These are phyloP conservation scores for Suillus lakei DNA, from an alignment of 768 basidiomycete species.

Conservation along the genomic window DNA sequence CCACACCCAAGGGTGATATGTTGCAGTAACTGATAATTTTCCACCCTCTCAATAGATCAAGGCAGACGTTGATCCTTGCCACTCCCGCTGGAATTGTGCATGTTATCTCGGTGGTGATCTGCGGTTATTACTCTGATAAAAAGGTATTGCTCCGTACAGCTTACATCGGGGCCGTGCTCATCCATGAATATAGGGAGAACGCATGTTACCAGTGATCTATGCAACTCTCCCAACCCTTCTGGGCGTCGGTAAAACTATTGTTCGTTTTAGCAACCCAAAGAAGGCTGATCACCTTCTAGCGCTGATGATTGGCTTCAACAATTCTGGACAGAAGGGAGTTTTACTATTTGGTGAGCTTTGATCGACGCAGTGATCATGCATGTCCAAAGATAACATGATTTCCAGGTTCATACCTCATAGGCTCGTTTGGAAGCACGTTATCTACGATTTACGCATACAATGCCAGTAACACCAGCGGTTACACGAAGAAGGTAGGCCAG, in stretches of 20 bases:
- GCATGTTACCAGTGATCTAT: conserved; percentile 28
- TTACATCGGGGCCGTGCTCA: not conserved
- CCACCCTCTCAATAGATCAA: conserved; percentile 11
- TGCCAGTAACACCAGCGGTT: conserved; percentile 29
- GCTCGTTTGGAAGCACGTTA: conserved; percentile 31
- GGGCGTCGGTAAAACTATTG: conserved; percentile 15
- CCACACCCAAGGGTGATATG: not conserved
- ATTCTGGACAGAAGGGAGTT: conserved; percentile 23
- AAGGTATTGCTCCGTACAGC: conserved; percentile 11
- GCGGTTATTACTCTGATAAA: conserved; percentile 29
- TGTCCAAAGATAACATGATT: not conserved
- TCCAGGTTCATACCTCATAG: conserved; percentile 22
- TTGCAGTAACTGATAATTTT: not conserved
- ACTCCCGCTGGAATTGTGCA: conserved; percentile 28
- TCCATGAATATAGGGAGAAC: conserved; percentile 13
- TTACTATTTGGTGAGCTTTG: conserved; percentile 21
- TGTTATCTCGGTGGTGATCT: conserved; percentile 21
- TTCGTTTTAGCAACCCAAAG: not conserved
- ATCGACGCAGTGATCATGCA: not conserved
- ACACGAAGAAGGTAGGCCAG: conserved; percentile 32
- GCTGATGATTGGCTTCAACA: conserved; percentile 28
- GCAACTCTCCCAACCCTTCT: conserved; percentile 25
- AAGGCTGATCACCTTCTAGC: conserved; percentile 11
- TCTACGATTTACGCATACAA: conserved; percentile 32
- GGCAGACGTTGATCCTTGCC: conserved; percentile 28